These are phyloP conservation scores for Trichoderma orchidacearum DNA, from an alignment of 495 filamentous ascomycete genomes.

Conservation along the genomic window DNA sequence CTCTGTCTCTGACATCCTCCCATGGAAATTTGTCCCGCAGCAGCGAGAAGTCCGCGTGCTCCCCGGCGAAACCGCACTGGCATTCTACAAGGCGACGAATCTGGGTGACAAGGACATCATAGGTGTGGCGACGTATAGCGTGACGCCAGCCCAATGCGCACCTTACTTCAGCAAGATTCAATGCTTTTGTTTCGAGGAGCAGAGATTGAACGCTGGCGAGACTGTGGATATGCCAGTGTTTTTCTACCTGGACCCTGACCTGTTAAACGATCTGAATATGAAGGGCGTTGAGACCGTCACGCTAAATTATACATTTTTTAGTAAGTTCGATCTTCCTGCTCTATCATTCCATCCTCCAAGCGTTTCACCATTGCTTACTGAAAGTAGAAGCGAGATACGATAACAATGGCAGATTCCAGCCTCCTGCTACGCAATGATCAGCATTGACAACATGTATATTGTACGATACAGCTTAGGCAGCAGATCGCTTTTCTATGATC, in stretches of 20 bases:
- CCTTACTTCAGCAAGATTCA: slow-evolving; percentile 99
- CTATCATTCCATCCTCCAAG: slow-evolving; percentile 4
- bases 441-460: background rate
- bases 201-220: slow-evolving; percentile 88
- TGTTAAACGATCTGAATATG: slow-evolving; percentile 85
- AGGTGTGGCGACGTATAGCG: slow-evolving; percentile 93
- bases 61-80: slow-evolving; percentile 91
- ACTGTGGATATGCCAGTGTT: slow-evolving; percentile 99
- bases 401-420: slow-evolving; percentile 49
- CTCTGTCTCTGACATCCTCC: slow-evolving; percentile 84
- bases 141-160: slow-evolving; percentile 89
- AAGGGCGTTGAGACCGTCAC: slow-evolving; percentile 88
- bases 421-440: slow-evolving; percentile 9
- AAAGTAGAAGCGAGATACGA: slow-evolving; percentile 73
- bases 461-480: background rate
- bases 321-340: slow-evolving; percentile 38
- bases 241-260: slow-evolving; percentile 97
- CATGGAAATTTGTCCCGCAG: slow-evolving; percentile 95
- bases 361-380: slow-evolving; percentile 9
- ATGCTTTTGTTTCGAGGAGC: slow-evolving; percentile 96
- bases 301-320: slow-evolving; percentile 96
- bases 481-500: background rate
- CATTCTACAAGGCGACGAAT: slow-evolving; percentile 97
- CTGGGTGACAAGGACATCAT: slow-evolving; percentile 82
- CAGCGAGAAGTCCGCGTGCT: slow-evolving; percentile 92